Conservation (phyloP, 495 filamentous ascomycete species). For the Baudoinia panamericana region DNA sequence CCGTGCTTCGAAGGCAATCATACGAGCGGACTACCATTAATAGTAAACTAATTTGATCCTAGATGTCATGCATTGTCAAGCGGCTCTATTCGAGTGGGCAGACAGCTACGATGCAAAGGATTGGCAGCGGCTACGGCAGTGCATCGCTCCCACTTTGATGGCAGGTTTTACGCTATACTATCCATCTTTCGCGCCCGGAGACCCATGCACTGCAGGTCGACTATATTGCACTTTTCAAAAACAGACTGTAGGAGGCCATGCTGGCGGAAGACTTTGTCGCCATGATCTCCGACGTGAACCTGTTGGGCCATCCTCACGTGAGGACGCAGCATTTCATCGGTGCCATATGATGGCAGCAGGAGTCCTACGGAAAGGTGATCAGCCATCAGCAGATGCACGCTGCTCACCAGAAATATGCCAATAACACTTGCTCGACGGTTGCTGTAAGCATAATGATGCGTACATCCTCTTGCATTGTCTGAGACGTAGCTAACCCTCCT, state of each 20-base stretch:
- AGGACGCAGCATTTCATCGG: constrained; percentile 67
- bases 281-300: constrained; percentile 49
- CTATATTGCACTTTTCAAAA: constrained; percentile 57
- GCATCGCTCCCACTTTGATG: constrained; percentile 51
- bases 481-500: too few species aligned
- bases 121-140: constrained; percentile 54
- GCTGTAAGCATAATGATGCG: too few species aligned
- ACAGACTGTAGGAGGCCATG: constrained; percentile 57
- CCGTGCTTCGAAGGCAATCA: too few species aligned
- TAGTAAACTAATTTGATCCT: too few species aligned
- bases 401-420: constrained; percentile 52
- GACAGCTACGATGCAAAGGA: constrained; percentile 73
- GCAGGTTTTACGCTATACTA: too few species aligned
- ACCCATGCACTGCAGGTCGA: too few species aligned
- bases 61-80: constrained; percentile 24
- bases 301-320: constrained; percentile 54
- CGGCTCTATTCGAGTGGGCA: constrained; percentile 57
- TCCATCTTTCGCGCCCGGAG: too few species aligned
- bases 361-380: constrained; percentile 50
- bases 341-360: constrained; percentile 52
- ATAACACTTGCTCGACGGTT: constrained; percentile 35
- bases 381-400: constrained; percentile 64
- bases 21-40: too few species aligned
- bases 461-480: too few species aligned
- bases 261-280: constrained; percentile 52